These are phyloP conservation scores for Fistulina hepatica DNA, from an alignment of 1,284 basidiomycete species.

Conservation along the genomic window DNA sequence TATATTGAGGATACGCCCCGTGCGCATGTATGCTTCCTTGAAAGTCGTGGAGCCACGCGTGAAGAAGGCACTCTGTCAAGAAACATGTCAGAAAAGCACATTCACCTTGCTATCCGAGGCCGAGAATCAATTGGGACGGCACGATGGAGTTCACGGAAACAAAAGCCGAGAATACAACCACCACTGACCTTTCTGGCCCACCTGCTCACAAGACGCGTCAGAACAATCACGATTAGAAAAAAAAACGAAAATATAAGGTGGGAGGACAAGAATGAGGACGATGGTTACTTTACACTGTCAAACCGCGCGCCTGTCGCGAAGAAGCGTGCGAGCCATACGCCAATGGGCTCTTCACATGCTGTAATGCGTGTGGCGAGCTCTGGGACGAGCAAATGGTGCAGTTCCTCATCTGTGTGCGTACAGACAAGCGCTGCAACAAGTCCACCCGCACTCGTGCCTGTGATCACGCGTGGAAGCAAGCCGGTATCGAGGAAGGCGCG, in stretches of 20 bases:
- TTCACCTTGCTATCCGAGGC: too few relatives aligned
- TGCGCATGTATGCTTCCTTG: constrained; percentile 87
- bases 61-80: constrained; percentile 60
- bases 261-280: not conserved
- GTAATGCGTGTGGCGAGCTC: constrained; percentile 82
- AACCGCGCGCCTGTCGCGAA: constrained; percentile 89
- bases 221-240: constrained; percentile 1
- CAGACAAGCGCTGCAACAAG: constrained; percentile 80
- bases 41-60: constrained; percentile 94
- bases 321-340: constrained; percentile 73
- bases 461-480: constrained; percentile 81
- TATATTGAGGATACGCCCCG: constrained; percentile 89
- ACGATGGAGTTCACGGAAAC: not conserved
- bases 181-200: constrained; percentile 82
- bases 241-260: constrained; percentile 15
- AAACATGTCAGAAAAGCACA: constrained; percentile 2
- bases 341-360: constrained; percentile 80
- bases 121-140: not conserved
- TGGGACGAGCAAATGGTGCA: constrained; percentile 68
- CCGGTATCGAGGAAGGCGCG: constrained; percentile 85
- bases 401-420: constrained; percentile 84
- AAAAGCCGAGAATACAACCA: not conserved
- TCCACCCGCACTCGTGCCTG: constrained; percentile 90
- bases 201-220: constrained; percentile 18
- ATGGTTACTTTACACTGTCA: constrained; percentile 48